These are phyloP conservation scores for Misopates orontium DNA, from an alignment of 257 asterid species.

Conservation along the genomic window DNA sequence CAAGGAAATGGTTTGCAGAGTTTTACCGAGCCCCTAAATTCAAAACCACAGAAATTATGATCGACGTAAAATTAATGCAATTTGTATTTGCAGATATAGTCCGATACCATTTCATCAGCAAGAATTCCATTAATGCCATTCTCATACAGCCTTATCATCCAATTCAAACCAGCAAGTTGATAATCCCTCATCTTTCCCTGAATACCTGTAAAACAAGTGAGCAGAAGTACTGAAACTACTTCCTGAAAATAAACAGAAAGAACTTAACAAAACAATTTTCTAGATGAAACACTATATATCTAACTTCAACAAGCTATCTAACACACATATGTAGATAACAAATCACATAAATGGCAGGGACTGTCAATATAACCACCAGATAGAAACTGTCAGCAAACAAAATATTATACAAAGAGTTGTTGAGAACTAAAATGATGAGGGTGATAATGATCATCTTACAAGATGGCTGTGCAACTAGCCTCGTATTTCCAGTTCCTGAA, in stretches of 20 bases:
- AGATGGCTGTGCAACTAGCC: constrained; percentile 85
- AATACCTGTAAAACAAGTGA: constrained; percentile 54
- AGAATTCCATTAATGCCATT: constrained; percentile 98
- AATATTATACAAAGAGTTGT: neutral
- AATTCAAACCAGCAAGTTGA: constrained; percentile 96
- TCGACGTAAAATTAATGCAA: constrained; percentile 13
- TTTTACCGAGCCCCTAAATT: constrained; percentile 90
- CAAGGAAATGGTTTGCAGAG: constrained; percentile 95
- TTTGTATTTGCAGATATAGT: neutral
- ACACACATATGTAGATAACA: too few species aligned
- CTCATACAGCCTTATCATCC: constrained; percentile 93
- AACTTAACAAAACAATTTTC: neutral
- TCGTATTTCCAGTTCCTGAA: constrained; percentile 75
- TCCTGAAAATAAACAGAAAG: neutral
- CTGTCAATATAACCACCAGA: too few species aligned
- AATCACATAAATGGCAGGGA: neutral
- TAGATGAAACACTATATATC: neutral
- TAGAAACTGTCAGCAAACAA: neutral
- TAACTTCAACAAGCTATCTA: too few species aligned
- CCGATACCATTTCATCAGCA: constrained; percentile 96
- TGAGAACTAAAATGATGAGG: neutral
- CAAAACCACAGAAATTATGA: constrained; percentile 8
- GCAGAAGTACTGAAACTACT: neutral
- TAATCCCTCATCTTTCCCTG: constrained; percentile 99
- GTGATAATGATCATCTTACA: constrained; percentile 51